Conservation (phyloP, 768 basidiomycete species). For the Mycena epipterygia region DNA sequence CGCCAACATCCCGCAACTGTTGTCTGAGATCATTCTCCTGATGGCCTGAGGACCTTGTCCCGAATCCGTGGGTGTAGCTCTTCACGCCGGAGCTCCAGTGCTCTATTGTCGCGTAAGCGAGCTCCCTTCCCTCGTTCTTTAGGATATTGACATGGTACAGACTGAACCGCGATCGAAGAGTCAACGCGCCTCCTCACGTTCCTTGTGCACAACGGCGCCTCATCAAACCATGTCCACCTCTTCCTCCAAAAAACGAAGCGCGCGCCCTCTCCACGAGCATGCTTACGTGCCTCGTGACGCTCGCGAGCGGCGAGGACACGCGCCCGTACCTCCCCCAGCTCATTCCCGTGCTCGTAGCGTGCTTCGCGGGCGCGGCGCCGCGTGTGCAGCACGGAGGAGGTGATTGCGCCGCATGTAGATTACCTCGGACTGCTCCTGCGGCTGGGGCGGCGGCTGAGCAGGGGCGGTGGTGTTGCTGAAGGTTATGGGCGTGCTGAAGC, state of each 20-base stretch:
- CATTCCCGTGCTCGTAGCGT: conserved; percentile 90
- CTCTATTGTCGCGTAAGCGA: conserved; percentile 79
- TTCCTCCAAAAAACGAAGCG: conserved; percentile 92
- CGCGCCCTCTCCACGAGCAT: conserved; percentile 89
- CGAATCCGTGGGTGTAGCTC: conserved; percentile 95
- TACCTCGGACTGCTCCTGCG: conserved; percentile 90
- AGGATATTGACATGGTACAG: conserved; percentile 51
- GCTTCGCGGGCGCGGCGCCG: conserved; percentile 92
- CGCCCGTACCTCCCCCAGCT: conserved; percentile 86
- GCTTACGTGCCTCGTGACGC: conserved; percentile 93
- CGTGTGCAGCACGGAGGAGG: conserved; percentile 95
- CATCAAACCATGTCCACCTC: conserved; percentile 92
- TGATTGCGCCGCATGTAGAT: conserved; percentile 92
- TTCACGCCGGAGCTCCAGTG: conserved; percentile 98
- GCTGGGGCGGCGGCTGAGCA: conserved; percentile 86
- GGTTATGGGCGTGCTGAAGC: conserved; percentile 95
- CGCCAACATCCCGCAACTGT: too few relatives aligned
- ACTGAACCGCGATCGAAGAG: conserved; percentile 90
- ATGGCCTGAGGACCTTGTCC: too few relatives aligned
- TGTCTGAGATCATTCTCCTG: too few relatives aligned
- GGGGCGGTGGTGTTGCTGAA: conserved; percentile 85
- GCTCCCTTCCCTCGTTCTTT: not conserved
- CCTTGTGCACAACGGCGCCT: conserved; percentile 90
- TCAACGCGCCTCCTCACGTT: conserved; percentile 91
- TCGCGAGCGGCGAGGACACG: conserved; percentile 93